Conservation (phyloP, 192 early-diverging fungal species). For the Mortierella hygrophila region DNA sequence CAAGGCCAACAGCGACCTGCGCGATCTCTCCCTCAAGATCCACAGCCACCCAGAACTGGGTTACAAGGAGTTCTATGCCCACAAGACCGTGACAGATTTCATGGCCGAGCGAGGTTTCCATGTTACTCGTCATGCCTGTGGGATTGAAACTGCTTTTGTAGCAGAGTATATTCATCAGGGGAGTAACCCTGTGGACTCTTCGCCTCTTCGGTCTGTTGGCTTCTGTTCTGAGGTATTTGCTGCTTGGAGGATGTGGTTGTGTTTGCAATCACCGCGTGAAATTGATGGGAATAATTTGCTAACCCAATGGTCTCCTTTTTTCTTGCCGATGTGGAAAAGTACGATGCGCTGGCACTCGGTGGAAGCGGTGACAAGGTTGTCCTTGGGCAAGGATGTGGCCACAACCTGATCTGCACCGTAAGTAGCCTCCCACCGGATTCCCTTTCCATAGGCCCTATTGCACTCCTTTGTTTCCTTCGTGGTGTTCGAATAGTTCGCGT, state of each 20-base stretch:
- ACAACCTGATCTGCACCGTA: slow-evolving; percentile 76
- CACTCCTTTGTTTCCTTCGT: too few relatives aligned
- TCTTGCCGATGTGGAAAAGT: slow-evolving; percentile 24
- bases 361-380: background rate
- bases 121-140: slow-evolving; percentile 67
- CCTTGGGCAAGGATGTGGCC: slow-evolving; percentile 73
- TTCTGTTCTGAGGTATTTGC: slow-evolving; percentile 56
- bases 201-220: slow-evolving; percentile 62
- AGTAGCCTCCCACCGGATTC: background rate
- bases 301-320: background rate
- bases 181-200: slow-evolving; percentile 24
- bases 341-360: slow-evolving; percentile 75
- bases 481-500: too few relatives aligned
- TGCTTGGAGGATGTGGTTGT: background rate
- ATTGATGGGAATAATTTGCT: too few relatives aligned
- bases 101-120: slow-evolving; percentile 69
- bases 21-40: slow-evolving; percentile 62
- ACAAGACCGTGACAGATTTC: slow-evolving; percentile 71
- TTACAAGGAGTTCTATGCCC: slow-evolving; percentile 68
- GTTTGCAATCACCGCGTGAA: too few relatives aligned
- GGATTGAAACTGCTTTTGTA: slow-evolving; percentile 78
- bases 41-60: slow-evolving; percentile 75
- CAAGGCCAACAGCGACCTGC: slow-evolving; percentile 42
- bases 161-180: slow-evolving; percentile 69
- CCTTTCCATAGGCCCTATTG: background rate